These are phyloP conservation scores for Kwoniella shandongensis DNA, from an alignment of 768 basidiomycete genomes.

Conservation along the genomic window DNA sequence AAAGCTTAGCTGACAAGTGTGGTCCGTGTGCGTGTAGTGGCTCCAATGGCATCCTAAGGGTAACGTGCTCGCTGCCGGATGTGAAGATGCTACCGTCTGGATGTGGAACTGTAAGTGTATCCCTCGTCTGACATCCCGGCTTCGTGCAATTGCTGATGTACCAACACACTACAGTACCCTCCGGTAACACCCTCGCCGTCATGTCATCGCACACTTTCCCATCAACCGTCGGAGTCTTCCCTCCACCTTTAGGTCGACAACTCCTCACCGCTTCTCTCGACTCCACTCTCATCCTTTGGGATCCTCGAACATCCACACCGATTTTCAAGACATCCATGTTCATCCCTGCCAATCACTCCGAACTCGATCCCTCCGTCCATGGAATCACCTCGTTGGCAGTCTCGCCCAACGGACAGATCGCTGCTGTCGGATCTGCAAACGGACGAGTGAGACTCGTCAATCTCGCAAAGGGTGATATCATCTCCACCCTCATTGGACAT, in stretches of 20 bases:
- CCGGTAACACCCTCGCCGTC: conserved; percentile 92
- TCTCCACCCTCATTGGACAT: conserved; percentile 77
- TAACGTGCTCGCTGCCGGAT: conserved; percentile 79
- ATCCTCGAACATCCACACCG: conserved; percentile 73
- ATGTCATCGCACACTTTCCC: conserved; percentile 85
- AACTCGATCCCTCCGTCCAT: conserved; percentile 64
- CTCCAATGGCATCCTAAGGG: conserved; percentile 96
- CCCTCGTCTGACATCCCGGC: background rate
- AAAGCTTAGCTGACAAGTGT: background rate
- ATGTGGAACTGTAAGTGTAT: conserved; percentile 82
- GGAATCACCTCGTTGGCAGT: conserved; percentile 84
- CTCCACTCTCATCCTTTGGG: conserved; percentile 83
- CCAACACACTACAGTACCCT: conserved; percentile 67
- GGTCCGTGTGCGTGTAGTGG: conserved; percentile 76
- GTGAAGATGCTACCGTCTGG: conserved; percentile 92
- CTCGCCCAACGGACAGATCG: conserved; percentile 83
- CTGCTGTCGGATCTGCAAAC: conserved; percentile 79
- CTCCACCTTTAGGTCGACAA: conserved; percentile 80
- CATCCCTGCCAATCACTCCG: conserved; percentile 26
- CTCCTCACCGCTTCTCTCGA: conserved; percentile 84
- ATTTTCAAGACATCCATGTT: conserved; percentile 64
- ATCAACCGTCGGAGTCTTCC: conserved; percentile 84
- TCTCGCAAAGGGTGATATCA: conserved; percentile 78
- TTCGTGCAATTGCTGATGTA: background rate
- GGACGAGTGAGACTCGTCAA: conserved; percentile 87